phyloP scores from a whole-genome alignment of 2,329 filamentous ascomycete species.

The Sporothrix sp. region DNA sequence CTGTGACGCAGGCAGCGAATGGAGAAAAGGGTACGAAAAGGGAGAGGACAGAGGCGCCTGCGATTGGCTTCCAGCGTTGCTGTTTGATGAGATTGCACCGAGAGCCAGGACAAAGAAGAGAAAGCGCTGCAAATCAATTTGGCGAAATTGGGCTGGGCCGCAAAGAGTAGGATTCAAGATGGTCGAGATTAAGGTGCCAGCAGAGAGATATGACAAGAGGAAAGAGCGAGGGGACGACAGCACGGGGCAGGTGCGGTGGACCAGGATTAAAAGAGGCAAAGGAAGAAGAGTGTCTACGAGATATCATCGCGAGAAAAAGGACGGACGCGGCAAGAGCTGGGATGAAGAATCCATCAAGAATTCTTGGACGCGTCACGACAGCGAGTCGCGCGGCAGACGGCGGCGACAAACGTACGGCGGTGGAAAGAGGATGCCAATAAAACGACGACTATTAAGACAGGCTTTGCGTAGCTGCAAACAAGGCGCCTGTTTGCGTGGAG shows the following conservation, averaged over 20 bases:
- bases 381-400: no score
- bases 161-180: background rate
- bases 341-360: no score
- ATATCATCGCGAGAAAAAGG: no score
- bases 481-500: no score
- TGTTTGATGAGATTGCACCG: background rate
- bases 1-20: background rate
- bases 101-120: background rate
- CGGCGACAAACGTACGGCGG: background rate
- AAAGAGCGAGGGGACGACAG: background rate
- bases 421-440: background rate
- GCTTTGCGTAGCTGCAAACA: background rate
- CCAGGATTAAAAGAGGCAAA: no score
- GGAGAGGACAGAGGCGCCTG: no score
- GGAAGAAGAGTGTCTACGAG: no score
- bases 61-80: no score
- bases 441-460: background rate
- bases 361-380: no score
- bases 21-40: no score
- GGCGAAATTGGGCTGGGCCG: conserved; percentile 8
- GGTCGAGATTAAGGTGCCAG: background rate
- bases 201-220: background rate
- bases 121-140: conserved; percentile 14
- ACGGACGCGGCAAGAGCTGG: background rate
- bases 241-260: no score